These are phyloP conservation scores for Lichtheimia corymbifera DNA, from an alignment of 371 early-diverging fungal species.

Conservation along the genomic window DNA sequence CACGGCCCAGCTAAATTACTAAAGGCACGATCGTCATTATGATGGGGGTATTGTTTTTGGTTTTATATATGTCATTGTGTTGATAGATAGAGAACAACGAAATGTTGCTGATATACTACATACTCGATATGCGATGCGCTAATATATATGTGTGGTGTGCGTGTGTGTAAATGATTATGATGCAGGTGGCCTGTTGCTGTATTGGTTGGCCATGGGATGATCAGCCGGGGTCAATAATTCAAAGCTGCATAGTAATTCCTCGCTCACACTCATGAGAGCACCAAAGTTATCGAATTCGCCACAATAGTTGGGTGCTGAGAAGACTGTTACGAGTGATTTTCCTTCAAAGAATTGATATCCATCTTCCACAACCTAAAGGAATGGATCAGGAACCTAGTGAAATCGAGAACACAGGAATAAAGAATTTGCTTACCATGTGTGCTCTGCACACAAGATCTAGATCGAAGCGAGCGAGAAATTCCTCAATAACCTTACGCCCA, in stretches of 20 bases:
- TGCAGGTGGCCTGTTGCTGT: neutral
- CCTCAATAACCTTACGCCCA: conserved; percentile 84
- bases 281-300: conserved; percentile 97
- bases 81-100: neutral
- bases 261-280: conserved; percentile 93
- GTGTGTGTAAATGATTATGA: neutral
- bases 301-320: conserved; percentile 98
- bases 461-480: conserved; percentile 82
- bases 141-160: neutral
- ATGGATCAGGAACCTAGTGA: too few relatives aligned
- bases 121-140: neutral
- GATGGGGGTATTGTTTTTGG: too few relatives aligned
- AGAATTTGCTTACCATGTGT: conserved; percentile 70
- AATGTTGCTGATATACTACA: neutral
- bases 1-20: too few relatives aligned
- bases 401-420: too few relatives aligned
- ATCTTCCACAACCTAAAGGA: conserved; percentile 81
- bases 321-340: conserved; percentile 93
- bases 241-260: conserved; percentile 88
- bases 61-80: neutral
- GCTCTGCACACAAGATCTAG: conserved; percentile 95
- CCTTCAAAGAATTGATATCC: conserved; percentile 99
- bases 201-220: conserved; percentile 21
- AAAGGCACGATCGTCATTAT: too few relatives aligned
- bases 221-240: conserved; percentile 42